phyloP scores from a whole-genome alignment of 1,139 yeast genomes.

The Saccharomyces hybrid region DNA sequence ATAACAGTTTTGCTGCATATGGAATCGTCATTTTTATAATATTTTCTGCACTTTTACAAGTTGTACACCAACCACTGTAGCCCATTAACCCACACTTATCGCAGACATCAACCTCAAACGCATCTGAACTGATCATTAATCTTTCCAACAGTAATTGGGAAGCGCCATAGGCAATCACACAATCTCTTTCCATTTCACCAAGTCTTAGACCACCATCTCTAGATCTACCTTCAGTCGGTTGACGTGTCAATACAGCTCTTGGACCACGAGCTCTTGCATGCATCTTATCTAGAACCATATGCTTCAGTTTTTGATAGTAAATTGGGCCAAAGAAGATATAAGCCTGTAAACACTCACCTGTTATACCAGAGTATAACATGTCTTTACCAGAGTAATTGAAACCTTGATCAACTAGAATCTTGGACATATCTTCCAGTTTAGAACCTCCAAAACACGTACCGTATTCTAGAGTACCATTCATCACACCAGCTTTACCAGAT shows the following conservation, averaged over 20 bases:
- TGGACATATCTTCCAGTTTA: constrained; percentile 91
- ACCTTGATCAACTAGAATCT: constrained; percentile 83
- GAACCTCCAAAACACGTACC: constrained; percentile 99
- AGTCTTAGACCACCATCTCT: constrained; percentile 98
- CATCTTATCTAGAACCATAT: constrained; percentile 98
- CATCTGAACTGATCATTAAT: constrained; percentile 94
- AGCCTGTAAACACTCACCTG: constrained; percentile 96
- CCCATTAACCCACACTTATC: constrained; percentile 96
- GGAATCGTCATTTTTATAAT: constrained; percentile 95
- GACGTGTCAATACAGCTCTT: constrained; percentile 94
- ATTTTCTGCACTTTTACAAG: constrained; percentile 82
- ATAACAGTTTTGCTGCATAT: constrained; percentile 89
- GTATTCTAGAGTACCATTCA: constrained; percentile 84
- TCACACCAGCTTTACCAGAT: constrained; percentile 95
- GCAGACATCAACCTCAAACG: constrained; percentile 94
- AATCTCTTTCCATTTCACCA: constrained; percentile 99
- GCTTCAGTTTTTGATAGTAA: constrained; percentile 95
- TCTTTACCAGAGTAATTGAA: constrained; percentile 94
- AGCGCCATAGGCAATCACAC: constrained; percentile 99
- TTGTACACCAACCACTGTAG: constrained; percentile 93
- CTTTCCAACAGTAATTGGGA: constrained; percentile 90
- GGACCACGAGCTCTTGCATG: constrained; percentile 99
- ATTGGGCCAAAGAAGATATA: constrained; percentile 98
- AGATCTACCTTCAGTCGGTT: constrained; percentile 98
- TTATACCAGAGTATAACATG: constrained; percentile 95